Conservation (phyloP, 2,329 filamentous ascomycete species). For the Bipolaris gigantea region DNA sequence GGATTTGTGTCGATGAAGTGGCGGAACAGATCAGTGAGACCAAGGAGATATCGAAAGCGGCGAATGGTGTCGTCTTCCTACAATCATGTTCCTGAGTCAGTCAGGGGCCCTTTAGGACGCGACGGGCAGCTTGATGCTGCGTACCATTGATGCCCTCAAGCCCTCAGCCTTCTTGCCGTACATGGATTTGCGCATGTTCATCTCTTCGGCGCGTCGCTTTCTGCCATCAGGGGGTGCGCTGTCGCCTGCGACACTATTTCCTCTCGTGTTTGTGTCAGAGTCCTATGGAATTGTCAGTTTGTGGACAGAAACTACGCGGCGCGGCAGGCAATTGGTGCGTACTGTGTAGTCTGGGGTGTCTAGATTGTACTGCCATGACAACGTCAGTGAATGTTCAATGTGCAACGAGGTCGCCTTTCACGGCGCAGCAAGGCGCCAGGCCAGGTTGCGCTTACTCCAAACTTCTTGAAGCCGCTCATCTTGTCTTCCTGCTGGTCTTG, state of each 20-base stretch:
- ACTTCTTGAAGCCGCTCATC: slow-evolving; percentile 42
- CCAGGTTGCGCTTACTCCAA: slow-evolving; percentile 31
- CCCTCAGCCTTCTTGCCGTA: slow-evolving; percentile 94
- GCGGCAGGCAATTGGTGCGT: slow-evolving; percentile 20
- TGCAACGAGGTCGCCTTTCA: background rate
- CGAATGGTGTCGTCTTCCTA: slow-evolving; percentile 94
- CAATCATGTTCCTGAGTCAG: slow-evolving; percentile 13
- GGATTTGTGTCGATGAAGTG: slow-evolving; percentile 99
- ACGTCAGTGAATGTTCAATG: slow-evolving; percentile 29
- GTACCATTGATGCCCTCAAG: slow-evolving; percentile 87
- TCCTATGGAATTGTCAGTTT: slow-evolving; percentile 52
- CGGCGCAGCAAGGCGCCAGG: slow-evolving; percentile 10
- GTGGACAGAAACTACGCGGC: slow-evolving; percentile 1
- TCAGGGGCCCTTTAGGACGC: background rate
- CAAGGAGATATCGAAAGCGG: slow-evolving; percentile 90
- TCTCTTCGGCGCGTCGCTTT: slow-evolving; percentile 82
- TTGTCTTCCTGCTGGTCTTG: slow-evolving; percentile 38
- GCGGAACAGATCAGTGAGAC: slow-evolving; percentile 93
- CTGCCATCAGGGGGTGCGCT: slow-evolving; percentile 68
- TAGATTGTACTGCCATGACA: slow-evolving; percentile 50
- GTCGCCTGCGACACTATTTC: slow-evolving; percentile 85
- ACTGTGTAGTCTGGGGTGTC: slow-evolving; percentile 66
- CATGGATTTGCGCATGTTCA: slow-evolving; percentile 86
- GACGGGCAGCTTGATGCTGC: slow-evolving; percentile 16
- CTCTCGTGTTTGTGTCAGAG: slow-evolving; percentile 69